These are phyloP conservation scores for Coemansia sp. DNA, from an alignment of 371 early-diverging fungal species.

Conservation along the genomic window DNA sequence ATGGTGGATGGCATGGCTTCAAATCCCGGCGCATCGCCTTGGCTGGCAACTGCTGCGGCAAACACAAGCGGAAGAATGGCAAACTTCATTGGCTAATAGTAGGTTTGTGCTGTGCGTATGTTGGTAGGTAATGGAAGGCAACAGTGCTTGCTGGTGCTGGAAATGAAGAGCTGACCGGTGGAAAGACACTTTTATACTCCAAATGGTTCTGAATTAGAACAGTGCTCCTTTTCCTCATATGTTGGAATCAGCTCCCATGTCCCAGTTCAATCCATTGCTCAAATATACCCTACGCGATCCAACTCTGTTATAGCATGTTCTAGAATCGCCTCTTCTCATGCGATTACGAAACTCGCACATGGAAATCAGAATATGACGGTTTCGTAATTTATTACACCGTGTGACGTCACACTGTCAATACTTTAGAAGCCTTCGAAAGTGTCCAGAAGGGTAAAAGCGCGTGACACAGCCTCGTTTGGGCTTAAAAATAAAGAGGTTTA, in stretches of 20 bases:
- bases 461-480: too few relatives aligned
- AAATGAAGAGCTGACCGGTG: background rate
- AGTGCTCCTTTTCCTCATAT: background rate
- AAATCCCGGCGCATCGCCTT: background rate
- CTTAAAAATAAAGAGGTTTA: too few relatives aligned
- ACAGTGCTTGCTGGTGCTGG: background rate
- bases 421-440: background rate
- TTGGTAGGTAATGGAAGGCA: background rate
- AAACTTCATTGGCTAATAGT: background rate
- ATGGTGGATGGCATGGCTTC: background rate
- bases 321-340: background rate
- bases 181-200: background rate
- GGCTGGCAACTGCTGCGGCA: conserved; percentile 1
- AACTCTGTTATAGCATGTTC: background rate
- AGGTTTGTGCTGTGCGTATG: background rate
- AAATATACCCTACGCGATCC: background rate
- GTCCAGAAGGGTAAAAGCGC: too few relatives aligned
- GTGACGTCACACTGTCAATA: background rate
- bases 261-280: background rate
- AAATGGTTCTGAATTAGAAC: background rate
- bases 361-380: background rate
- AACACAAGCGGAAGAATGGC: background rate
- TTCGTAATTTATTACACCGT: background rate
- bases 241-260: background rate
- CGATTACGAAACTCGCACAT: background rate